Conservation (phyloP, 306 rosid species). For the Prosopis cineraria region DNA sequence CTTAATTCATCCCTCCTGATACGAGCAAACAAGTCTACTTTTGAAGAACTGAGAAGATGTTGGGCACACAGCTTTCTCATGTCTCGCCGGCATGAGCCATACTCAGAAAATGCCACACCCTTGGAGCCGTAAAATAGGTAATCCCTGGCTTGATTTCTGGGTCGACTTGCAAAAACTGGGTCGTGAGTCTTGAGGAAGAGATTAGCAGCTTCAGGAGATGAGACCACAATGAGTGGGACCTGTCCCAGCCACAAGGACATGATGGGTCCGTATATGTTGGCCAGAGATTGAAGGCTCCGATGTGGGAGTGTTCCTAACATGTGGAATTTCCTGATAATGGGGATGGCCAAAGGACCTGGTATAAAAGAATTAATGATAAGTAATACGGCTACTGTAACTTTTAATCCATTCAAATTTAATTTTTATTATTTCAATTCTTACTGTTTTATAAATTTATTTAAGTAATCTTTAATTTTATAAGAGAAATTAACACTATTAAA, state of each 20-base stretch:
- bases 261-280: constrained; percentile 49
- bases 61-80: constrained; percentile 36
- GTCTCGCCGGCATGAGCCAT: constrained; percentile 43
- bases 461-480: no score
- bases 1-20: constrained; percentile 25
- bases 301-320: not conserved
- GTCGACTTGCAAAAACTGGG: constrained; percentile 31
- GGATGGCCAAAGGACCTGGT: not conserved
- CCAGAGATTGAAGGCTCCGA: not conserved
- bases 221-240: constrained; percentile 39
- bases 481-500: no score
- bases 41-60: constrained; percentile 30
- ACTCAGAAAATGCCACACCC: constrained; percentile 19
- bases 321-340: not conserved
- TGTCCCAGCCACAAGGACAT: constrained; percentile 48
- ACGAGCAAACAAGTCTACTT: constrained; percentile 28
- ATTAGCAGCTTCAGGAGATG: constrained; percentile 49
- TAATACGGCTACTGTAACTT: no score
- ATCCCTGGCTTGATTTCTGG: constrained; percentile 16
- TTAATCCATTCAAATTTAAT: no score
- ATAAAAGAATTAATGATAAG: no score
- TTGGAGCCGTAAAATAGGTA: constrained; percentile 31
- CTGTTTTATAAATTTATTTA: no score
- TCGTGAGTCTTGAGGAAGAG: constrained; percentile 62
- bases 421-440: no score